Evolutionary conservation across 108 stramenopile species (phyloP).

Genomic region (Conticribra guillardii): DNA sequence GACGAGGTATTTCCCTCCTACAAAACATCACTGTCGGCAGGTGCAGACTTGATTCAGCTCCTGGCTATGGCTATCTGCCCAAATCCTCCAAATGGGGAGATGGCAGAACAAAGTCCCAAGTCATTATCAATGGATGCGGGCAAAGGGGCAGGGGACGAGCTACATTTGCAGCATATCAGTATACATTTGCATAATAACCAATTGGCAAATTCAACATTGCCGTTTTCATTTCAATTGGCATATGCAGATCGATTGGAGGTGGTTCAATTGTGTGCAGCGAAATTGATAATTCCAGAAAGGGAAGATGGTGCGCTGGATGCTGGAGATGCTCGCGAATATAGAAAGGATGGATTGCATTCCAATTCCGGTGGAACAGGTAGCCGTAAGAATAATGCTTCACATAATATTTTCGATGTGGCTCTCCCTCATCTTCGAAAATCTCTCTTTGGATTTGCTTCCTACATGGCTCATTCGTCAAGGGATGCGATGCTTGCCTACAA

Average conservation of each 20-base stretch:
- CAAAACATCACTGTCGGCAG: constrained; percentile 10
- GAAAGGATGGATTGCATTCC: neutral
- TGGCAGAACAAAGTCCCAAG: neutral
- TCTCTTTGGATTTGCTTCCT: constrained; percentile 33
- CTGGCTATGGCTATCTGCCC: constrained; percentile 39
- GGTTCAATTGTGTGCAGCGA: constrained; percentile 21
- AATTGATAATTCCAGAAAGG: constrained; percentile 16
- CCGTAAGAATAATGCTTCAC: too few relatives aligned
- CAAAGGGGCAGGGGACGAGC: neutral
- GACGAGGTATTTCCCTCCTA: neutral
- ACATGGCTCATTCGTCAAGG: constrained; percentile 16
- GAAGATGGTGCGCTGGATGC: neutral
- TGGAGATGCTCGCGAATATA: neutral
- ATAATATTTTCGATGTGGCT: constrained; percentile 3
- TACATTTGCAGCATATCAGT: neutral
- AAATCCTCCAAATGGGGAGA: neutral
- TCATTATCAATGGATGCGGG: constrained; percentile 5
- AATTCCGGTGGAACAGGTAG: neutral
- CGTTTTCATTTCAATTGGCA: constrained; percentile 33
- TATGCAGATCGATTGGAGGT: constrained; percentile 31
- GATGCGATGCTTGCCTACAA: constrained; percentile 26
- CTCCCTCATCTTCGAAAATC: constrained; percentile 18
- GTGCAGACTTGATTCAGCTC: constrained; percentile 23
- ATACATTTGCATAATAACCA: neutral
- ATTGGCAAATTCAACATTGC: constrained; percentile 22